Percentiles rank a stretch among this genome's conserved stretches.
Evolutionary conservation across 352 stramenopile genomes (phyloP).

Genomic region (Phytophthora pistaciae): DNA sequence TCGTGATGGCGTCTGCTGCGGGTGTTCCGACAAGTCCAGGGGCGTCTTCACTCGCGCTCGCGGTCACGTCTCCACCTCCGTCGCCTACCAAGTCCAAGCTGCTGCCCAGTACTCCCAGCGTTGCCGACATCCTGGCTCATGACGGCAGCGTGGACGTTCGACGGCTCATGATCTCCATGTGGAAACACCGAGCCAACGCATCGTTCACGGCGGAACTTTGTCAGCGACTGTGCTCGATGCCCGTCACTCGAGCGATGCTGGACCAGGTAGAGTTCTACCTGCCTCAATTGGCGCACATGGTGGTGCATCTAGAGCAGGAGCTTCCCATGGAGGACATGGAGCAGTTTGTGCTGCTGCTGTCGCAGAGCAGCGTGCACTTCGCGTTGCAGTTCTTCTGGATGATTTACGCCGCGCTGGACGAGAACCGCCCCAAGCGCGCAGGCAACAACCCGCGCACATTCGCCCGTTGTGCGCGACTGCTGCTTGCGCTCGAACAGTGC

Average conservation of each 20-base stretch:
- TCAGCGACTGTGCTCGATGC: constrained; percentile 59
- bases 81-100: constrained; percentile 30
- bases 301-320: constrained; percentile 84
- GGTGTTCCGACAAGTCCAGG: constrained; percentile 5
- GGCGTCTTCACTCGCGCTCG: constrained; percentile 8
- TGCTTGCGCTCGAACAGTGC: constrained; percentile 82
- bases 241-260: constrained; percentile 58
- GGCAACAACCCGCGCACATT: constrained; percentile 75
- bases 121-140: constrained; percentile 46
- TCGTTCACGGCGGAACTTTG: constrained; percentile 74
- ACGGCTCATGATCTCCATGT: constrained; percentile 77
- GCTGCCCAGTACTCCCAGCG: constrained; percentile 11
- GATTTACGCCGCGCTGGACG: constrained; percentile 80
- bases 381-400: constrained; percentile 90
- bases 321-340: constrained; percentile 81
- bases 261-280: constrained; percentile 87
- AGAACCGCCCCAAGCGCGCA: constrained; percentile 76
- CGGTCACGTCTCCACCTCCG: constrained; percentile 20
- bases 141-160: constrained; percentile 76
- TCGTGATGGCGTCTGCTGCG: constrained; percentile 24
- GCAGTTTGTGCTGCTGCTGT: constrained; percentile 81
- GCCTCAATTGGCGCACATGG: constrained; percentile 85
- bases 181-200: constrained; percentile 71
- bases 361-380: constrained; percentile 82
- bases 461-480: constrained; percentile 72